Percentiles rank a stretch among this genome's conserved stretches.
phyloP scores from a whole-genome alignment of 1,139 yeast species.

The Blastobotrys buckinghamii region DNA sequence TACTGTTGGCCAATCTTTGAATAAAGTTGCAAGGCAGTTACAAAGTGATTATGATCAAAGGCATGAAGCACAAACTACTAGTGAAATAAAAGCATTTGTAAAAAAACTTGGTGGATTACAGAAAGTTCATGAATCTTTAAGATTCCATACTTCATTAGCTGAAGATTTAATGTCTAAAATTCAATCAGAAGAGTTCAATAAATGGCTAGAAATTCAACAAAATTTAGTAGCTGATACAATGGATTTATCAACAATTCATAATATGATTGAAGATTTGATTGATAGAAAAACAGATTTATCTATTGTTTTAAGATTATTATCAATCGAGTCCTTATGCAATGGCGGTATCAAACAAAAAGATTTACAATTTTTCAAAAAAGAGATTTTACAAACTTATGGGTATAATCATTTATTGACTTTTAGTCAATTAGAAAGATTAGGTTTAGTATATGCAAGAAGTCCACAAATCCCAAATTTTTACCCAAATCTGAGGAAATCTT shows the following conservation, averaged over 20 bases:
- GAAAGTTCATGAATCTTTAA: slow-evolving; percentile 58
- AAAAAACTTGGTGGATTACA: slow-evolving; percentile 64
- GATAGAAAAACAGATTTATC: slow-evolving; percentile 37
- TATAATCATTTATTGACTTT: slow-evolving; percentile 40
- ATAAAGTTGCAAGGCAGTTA: slow-evolving; percentile 61
- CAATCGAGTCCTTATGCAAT: slow-evolving; percentile 52
- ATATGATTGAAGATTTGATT: slow-evolving; percentile 45
- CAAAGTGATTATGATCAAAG: slow-evolving; percentile 64
- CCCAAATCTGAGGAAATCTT: slow-evolving; percentile 25
- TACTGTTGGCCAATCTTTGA: slow-evolving; percentile 67
- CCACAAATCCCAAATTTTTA: slow-evolving; percentile 31
- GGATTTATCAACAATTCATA: slow-evolving; percentile 50
- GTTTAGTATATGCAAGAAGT: slow-evolving; percentile 32
- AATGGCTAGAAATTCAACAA: slow-evolving; percentile 65
- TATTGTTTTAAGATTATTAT: slow-evolving; percentile 44
- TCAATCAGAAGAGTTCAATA: slow-evolving; percentile 45
- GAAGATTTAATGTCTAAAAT: slow-evolving; percentile 58
- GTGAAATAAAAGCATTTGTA: slow-evolving; percentile 68
- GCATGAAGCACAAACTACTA: slow-evolving; percentile 52
- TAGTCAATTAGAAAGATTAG: slow-evolving; percentile 38
- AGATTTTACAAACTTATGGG: slow-evolving; percentile 56
- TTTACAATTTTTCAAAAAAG: slow-evolving; percentile 43
- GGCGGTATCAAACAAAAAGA: slow-evolving; percentile 63
- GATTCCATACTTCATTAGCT: slow-evolving; percentile 71
- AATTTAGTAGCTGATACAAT: slow-evolving; percentile 53